Base-by-base conservation (phyloP, 176 grass and related monocot genomes). In the Oryza meridionalis region DNA sequence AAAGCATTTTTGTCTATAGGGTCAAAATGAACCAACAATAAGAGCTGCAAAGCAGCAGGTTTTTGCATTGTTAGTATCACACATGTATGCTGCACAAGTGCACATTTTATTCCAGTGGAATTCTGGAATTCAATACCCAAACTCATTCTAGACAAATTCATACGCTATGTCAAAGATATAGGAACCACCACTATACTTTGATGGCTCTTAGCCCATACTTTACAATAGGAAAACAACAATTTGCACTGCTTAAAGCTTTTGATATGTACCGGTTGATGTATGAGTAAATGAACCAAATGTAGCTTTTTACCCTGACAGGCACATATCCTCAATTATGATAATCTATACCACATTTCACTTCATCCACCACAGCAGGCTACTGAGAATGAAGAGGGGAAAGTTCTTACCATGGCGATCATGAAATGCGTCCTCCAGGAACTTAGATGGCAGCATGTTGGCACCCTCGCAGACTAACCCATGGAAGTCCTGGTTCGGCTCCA, bases 401-500 rank as follows among this genome's bases (percentile, higher is more conserved):
- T 38, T 24, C 21, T 72, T 87, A 99, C 96, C 96, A 84, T 96
- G 81, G 64, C 78, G 87, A 79, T 89, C 83, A 29, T 71, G 84
- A 65, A 99, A 99, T 49, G 96, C 81, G 65, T 99, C 96, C 82
- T 90, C 53, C 43, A 99, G 59, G 63, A 99, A 94, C 83, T 96
- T 96, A 17, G 93, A 94, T n/a, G 93, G 96, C 55, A 99, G 91
- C 77, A 92, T 84, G 72, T 96, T 96, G 77, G 91, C 96, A 8
- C 96, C 93, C 85, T 96, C 93, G 26, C 93, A 99, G 66, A 99
- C 88, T 33, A 99, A 80, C 51, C 96, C 96, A 67, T 89, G 87
- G 81, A 96, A 92, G 21, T 99, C 93, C 86, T 99, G 96, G 76
- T 99, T 99, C 16, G 96, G 96, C 85, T 99, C 93, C 77, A 99